Percentiles rank a stretch among this genome's conserved stretches.
Evolutionary conservation across 1,139 yeast genomes (phyloP).

Genomic region (Geotrichum armillariae): DNA sequence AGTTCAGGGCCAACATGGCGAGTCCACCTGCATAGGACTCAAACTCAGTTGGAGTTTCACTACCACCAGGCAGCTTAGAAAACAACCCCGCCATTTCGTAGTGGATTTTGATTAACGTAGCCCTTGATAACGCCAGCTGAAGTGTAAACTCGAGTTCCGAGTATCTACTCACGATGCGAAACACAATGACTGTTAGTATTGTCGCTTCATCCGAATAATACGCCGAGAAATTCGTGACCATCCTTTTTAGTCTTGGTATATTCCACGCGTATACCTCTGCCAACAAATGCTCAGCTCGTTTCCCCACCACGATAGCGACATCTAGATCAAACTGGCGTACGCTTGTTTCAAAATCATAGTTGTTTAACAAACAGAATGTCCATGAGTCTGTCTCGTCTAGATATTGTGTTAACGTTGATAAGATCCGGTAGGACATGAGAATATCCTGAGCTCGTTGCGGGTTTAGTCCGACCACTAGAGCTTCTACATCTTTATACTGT

Average conservation of each 20-base stretch:
- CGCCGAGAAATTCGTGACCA: conserved; percentile 30
- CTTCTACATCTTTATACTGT: conserved; percentile 31
- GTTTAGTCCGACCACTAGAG: conserved; percentile 29
- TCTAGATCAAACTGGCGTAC: conserved; percentile 38
- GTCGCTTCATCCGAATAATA: conserved; percentile 37
- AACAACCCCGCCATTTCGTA: conserved; percentile 36
- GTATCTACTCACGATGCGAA: conserved; percentile 35
- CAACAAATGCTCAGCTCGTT: conserved; percentile 33
- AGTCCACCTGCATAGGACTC: too few species aligned
- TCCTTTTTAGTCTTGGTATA: conserved; percentile 34
- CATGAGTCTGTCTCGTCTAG: conserved; percentile 35
- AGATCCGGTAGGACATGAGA: conserved; percentile 34
- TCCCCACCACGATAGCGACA: conserved; percentile 36
- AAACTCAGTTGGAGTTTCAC: too few species aligned
- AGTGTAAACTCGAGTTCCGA: conserved; percentile 36
- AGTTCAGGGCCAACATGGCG: too few species aligned
- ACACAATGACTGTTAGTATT: conserved; percentile 37
- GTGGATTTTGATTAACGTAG: conserved; percentile 39
- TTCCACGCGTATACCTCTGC: conserved; percentile 36
- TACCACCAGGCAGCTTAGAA: conserved; percentile 25
- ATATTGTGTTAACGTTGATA: conserved; percentile 32
- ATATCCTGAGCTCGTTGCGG: conserved; percentile 34
- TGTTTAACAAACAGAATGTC: conserved; percentile 33
- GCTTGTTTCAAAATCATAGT: conserved; percentile 34
- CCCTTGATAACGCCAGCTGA: conserved; percentile 38